phyloP scores from a whole-genome alignment of 106 monocot genomes.

The Apostasia ramifera region DNA sequence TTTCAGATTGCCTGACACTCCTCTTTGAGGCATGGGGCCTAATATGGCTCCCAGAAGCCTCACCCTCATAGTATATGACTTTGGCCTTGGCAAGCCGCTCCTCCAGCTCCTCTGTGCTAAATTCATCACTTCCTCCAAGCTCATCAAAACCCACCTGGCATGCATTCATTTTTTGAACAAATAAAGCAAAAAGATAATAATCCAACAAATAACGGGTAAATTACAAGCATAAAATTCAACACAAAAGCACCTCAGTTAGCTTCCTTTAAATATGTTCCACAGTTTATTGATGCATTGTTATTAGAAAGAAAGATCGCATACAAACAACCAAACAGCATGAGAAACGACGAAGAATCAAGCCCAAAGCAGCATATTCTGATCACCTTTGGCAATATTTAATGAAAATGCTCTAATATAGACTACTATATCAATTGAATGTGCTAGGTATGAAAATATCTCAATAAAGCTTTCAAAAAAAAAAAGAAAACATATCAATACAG shows the following conservation, averaged over 20 bases:
- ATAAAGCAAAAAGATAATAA: neutral
- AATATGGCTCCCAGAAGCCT: conserved; percentile 31
- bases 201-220: neutral
- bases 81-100: conserved; percentile 77
- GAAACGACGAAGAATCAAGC: too few relatives aligned
- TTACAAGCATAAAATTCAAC: neutral
- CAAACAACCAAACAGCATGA: too few relatives aligned
- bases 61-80: conserved; percentile 66
- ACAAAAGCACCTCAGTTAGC: neutral
- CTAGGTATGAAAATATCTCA: neutral
- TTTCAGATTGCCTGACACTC: conserved; percentile 67
- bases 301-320: too few relatives aligned
- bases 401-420: too few relatives aligned
- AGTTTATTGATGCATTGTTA: too few relatives aligned
- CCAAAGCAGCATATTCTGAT: too few relatives aligned
- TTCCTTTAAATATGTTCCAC: too few relatives aligned
- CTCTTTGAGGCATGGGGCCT: conserved; percentile 33
- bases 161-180: neutral
- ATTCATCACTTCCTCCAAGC: conserved; percentile 87
- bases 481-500: neutral
- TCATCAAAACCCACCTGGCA: conserved; percentile 91
- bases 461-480: neutral
- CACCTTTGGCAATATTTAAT: too few relatives aligned
- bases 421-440: too few relatives aligned
- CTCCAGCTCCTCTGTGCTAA: conserved; percentile 87